Evolutionary conservation across 163 green algal genomes (phyloP).

Genomic region (Dunaliella salina): DNA sequence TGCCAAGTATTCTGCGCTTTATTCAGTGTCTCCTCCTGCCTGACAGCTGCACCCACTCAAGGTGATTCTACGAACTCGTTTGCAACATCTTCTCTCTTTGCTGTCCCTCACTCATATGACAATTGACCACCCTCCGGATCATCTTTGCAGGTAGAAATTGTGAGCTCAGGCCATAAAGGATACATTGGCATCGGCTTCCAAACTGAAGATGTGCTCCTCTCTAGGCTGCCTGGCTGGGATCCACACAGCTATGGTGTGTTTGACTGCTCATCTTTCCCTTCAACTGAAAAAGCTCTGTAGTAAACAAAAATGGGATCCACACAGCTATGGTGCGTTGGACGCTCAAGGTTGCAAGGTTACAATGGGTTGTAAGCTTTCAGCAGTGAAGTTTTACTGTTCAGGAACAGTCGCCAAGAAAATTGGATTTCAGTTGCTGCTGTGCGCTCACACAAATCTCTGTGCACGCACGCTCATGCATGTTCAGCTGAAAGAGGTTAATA

Average conservation of each 20-base stretch:
- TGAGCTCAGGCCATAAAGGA: conserved; percentile 11
- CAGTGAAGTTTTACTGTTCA: no score
- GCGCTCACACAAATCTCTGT: background rate
- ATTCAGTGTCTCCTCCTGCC: background rate
- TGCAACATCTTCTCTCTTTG: background rate
- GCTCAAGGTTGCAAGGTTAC: no score
- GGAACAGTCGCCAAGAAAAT: no score
- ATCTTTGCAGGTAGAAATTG: conserved; percentile 5
- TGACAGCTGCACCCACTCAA: background rate
- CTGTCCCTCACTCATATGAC: no score
- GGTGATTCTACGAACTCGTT: background rate
- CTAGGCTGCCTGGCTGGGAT: conserved; percentile 79
- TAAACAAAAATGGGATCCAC: no score
- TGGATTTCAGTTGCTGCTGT: no score
- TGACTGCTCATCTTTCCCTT: no score
- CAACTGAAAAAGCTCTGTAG: no score
- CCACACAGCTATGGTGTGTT: conserved; percentile 56
- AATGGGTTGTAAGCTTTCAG: no score
- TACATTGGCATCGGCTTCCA: conserved; percentile 71
- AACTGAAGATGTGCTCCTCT: conserved; percentile 56
- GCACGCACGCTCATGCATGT: background rate
- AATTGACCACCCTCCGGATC: background rate
- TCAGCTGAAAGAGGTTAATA: background rate
- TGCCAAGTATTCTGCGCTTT: background rate
- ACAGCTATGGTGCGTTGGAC: no score